A percentile compares a stretch with the other conserved stretches of the same genome.
phyloP scores from a whole-genome alignment of 2,329 filamentous ascomycete species.

The Penicillium sp. region DNA sequence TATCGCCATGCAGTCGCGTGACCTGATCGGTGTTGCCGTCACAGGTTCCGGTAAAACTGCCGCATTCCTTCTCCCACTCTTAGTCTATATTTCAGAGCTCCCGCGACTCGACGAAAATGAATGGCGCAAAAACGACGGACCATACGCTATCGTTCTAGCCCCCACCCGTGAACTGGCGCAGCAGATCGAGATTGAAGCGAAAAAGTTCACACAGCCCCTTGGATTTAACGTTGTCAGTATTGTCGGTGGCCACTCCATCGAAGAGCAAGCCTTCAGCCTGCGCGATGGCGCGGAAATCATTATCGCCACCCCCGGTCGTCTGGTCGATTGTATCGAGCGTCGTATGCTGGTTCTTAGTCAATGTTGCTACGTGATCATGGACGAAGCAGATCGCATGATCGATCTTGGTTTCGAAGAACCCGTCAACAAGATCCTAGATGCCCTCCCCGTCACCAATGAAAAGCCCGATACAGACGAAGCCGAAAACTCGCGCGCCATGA shows the following conservation, averaged over 20 bases:
- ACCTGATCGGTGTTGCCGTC: slow-evolving; percentile 96
- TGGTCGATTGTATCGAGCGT: slow-evolving; percentile 95
- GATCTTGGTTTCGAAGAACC: slow-evolving; percentile 97
- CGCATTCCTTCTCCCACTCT: slow-evolving; percentile 83
- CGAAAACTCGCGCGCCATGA: slow-evolving; percentile 84
- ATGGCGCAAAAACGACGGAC: slow-evolving; percentile 85
- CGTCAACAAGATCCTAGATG: slow-evolving; percentile 95
- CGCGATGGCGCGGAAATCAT: slow-evolving; percentile 95
- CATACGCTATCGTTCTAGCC: slow-evolving; percentile 94
- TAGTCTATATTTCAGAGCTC: slow-evolving; percentile 91
- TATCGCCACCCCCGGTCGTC: slow-evolving; percentile 94
- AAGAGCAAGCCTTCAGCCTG: slow-evolving; percentile 87
- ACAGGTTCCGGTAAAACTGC: slow-evolving; percentile 99
- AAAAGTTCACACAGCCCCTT: slow-evolving; percentile 84
- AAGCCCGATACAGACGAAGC: slow-evolving; percentile 93
- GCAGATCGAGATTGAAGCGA: slow-evolving; percentile 92
- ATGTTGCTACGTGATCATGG: slow-evolving; percentile 98
- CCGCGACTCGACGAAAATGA: slow-evolving; percentile 80
- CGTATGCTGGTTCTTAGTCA: slow-evolving; percentile 89
- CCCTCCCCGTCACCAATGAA: slow-evolving; percentile 86
- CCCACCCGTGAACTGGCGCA: slow-evolving; percentile 96
- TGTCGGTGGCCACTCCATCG: slow-evolving; percentile 93
- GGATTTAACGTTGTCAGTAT: slow-evolving; percentile 96
- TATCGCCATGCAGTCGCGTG: slow-evolving; percentile 85
- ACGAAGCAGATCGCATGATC: slow-evolving; percentile 99